Evolutionary conservation across 768 basidiomycete species (phyloP), one percentile per base, ranked within the genome.

Genomic region (Trametes meyenii): DNA sequence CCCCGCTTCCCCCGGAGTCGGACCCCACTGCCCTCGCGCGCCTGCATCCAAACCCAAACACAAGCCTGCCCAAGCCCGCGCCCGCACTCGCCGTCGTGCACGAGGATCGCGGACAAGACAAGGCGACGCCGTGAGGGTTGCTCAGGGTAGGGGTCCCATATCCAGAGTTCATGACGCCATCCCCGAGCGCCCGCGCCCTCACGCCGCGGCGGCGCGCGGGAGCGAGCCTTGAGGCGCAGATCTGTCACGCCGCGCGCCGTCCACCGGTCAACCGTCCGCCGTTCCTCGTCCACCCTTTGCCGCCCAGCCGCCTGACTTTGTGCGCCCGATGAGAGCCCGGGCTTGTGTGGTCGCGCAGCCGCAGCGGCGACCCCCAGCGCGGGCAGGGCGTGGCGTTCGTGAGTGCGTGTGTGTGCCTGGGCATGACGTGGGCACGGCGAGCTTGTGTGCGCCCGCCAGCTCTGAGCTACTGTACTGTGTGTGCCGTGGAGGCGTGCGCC

Each of bases 131-230:
- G 29, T 33, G 29, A 33, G 43, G 58, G 58, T 50, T 59, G 58
- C 52, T 29, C 58, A 59, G 58, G 58, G 58, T 59, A 50, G 42
- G 58, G 45, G 58, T 40, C 2, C 51, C 45, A 29, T 39, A 49
- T 49, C 45, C 26, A 24, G 24, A 40, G 11, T 19, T 23, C 40
- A 38, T 38, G 58, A 24, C 50, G 45, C 35, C 44, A 13, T 60
- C 51, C 51, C 58, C 58, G 58, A 53, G 50, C 58, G 38, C 43
- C 58, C 58, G 38, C 19, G 33, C 19, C 24, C 10, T 35, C 52
- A 39, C 23, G 13, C 26, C 50, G 36, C 50, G 4, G 8, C 19
- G 12, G 4, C 35, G 35, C 35, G 13, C 4, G 35, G 19, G n/a
- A 17, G 17, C n/a, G n/a, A 23, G 21, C 19, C 2, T 17, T n/a